Conservation (phyloP, 139 green algal species). For the Raphidocelis subcapitata region DNA sequence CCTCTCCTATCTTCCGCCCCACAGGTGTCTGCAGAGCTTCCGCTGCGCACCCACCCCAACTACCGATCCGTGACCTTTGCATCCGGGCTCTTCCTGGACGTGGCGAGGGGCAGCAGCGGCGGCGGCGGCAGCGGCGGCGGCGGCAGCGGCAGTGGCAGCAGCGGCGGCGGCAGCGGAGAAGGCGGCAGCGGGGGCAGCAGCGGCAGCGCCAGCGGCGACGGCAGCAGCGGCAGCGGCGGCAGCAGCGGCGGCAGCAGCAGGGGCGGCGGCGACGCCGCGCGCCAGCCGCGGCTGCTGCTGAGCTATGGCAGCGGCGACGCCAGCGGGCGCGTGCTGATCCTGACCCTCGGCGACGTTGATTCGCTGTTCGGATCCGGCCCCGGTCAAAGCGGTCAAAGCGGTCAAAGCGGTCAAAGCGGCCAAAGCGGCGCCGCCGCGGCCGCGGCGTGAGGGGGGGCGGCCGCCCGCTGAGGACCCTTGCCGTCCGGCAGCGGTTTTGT, state of each 20-base stretch:
- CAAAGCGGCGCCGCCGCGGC: no score
- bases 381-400: no score
- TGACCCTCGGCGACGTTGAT: conserved; percentile 12
- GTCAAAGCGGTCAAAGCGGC: no score
- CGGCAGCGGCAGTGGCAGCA: not conserved
- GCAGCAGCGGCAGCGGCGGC: no score
- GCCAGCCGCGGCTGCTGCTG: conserved; percentile 5
- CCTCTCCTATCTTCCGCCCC: not conserved
- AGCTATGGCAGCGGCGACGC: conserved; percentile 26
- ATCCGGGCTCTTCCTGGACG: not conserved
- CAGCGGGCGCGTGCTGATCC: not conserved
- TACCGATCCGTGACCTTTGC: conserved; percentile 6
- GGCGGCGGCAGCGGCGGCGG: not conserved
- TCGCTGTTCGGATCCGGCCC: not conserved
- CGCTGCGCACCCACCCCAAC: not conserved
- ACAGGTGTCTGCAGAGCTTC: not conserved
- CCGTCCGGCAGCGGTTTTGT: no score
- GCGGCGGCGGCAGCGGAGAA: no score
- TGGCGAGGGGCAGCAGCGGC: not conserved
- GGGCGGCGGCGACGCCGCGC: no score
- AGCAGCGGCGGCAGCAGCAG: not conserved
- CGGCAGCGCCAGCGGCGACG: no score
- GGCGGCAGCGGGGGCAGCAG: not conserved
- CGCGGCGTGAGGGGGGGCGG: no score
- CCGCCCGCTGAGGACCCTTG: no score